Evolutionary conservation across 2,329 filamentous ascomycete species (phyloP).

Genomic region (Pseudovirgaria hyperparasitica): DNA sequence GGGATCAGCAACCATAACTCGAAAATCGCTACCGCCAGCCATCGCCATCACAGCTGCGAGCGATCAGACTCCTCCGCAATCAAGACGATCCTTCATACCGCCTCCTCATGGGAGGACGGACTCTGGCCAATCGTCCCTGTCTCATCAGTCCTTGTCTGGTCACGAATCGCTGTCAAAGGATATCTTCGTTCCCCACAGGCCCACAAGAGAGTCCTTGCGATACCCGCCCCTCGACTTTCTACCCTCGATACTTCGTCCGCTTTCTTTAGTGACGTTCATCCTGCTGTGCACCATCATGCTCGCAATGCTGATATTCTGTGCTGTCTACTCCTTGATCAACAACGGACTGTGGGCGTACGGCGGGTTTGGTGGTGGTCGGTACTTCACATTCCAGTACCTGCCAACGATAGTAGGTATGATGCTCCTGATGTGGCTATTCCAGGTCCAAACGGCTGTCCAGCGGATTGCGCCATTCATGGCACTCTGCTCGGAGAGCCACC

Average conservation of each 20-base stretch:
- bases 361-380: constrained; percentile 57
- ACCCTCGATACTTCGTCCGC: constrained; percentile 56
- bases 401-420: constrained; percentile 63
- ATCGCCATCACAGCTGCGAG: too few relatives aligned
- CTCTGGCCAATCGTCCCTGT: too few relatives aligned
- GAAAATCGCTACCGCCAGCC: too few relatives aligned
- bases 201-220: constrained; percentile 31
- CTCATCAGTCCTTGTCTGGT: too few relatives aligned
- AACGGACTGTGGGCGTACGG: constrained; percentile 56
- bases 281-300: constrained; percentile 57
- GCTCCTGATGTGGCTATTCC: constrained; percentile 65
- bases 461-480: constrained; percentile 65
- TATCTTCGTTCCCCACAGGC: constrained; percentile 35
- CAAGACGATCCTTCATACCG: too few relatives aligned
- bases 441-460: constrained; percentile 60
- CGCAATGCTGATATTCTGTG: constrained; percentile 57
- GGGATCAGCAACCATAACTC: too few relatives aligned
- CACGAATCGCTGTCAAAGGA: constrained; percentile 17
- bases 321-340: constrained; percentile 26
- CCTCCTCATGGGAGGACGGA: too few relatives aligned
- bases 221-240: constrained; percentile 48
- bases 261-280: constrained; percentile 49
- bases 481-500: constrained; percentile 54
- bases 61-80: too few relatives aligned
- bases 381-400: constrained; percentile 78